These are phyloP conservation scores for Aegilops sharonensis DNA, from an alignment of 176 grass and related monocot species.

Conservation along the genomic window DNA sequence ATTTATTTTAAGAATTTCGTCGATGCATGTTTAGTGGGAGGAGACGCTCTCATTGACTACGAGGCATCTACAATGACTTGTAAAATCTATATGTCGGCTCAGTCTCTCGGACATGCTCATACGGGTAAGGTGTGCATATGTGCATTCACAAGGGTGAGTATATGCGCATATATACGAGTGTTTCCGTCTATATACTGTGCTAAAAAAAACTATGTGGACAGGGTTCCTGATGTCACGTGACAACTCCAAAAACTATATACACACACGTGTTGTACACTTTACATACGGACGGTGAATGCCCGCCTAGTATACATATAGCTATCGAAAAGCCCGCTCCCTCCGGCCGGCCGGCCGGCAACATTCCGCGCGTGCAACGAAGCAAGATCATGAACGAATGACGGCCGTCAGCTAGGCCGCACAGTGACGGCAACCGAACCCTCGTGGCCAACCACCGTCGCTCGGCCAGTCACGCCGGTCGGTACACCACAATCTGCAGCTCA, in stretches of 20 bases:
- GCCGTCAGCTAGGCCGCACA: not conserved
- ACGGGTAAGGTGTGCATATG: too few relatives aligned
- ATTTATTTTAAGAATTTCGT: too few relatives aligned
- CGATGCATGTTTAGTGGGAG: too few relatives aligned
- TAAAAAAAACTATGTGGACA: not conserved
- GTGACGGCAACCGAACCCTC: not conserved
- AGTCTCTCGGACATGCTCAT: too few relatives aligned
- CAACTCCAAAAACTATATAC: not conserved
- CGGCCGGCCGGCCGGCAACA: not conserved
- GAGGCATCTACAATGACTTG: too few relatives aligned
- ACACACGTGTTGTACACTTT: not conserved
- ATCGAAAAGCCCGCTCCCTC: not conserved
- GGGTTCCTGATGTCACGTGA: not conserved
- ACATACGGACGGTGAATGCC: not conserved
- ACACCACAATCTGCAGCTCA: constrained; percentile 15
- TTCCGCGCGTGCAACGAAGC: not conserved
- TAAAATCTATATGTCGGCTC: too few relatives aligned
- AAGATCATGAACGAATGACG: not conserved
- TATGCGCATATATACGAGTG: too few relatives aligned
- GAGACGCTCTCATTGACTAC: too few relatives aligned
- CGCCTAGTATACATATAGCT: not conserved
- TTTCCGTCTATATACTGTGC: too few relatives aligned
- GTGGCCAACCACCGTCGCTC: not conserved
- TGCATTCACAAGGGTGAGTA: too few relatives aligned
- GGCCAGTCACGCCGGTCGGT: constrained; percentile 2